Evolutionary conservation across 441 rosid genomes (phyloP).

Genomic region (Gossypium schwendimanii): DNA sequence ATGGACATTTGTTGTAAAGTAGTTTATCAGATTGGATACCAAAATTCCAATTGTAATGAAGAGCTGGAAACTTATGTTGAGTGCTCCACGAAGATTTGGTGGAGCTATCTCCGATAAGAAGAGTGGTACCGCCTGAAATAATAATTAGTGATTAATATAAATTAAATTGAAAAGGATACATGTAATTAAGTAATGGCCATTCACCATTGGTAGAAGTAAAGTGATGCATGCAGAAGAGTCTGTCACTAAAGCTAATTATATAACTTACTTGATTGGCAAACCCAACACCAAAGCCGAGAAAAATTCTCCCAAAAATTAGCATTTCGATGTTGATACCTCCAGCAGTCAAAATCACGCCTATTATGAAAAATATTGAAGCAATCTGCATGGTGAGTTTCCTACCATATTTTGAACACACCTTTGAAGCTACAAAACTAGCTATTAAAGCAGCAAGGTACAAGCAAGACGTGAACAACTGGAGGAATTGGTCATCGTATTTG

Average conservation of each 20-base stretch:
- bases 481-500: slow-evolving; percentile 40
- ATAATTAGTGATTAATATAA: too few species aligned
- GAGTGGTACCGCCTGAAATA: slow-evolving; percentile 49
- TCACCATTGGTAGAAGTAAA: too few species aligned
- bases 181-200: too few species aligned
- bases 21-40: slow-evolving; percentile 51
- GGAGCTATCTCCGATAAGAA: slow-evolving; percentile 66
- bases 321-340: slow-evolving; percentile 17
- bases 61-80: slow-evolving; percentile 59
- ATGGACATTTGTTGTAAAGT: slow-evolving; percentile 29
- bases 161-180: too few species aligned
- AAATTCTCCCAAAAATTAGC: slow-evolving; percentile 31
- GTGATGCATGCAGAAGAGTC: too few species aligned
- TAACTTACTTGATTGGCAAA: slow-evolving; percentile 36
- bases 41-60: slow-evolving; percentile 57
- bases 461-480: slow-evolving; percentile 56
- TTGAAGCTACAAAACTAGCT: slow-evolving; percentile 40
- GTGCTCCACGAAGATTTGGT: slow-evolving; percentile 49
- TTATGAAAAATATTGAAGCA: slow-evolving; percentile 28
- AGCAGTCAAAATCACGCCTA: slow-evolving; percentile 23
- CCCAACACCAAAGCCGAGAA: slow-evolving; percentile 36
- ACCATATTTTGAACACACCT: slow-evolving; percentile 24
- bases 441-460: slow-evolving; percentile 51
- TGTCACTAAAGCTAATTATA: too few species aligned
- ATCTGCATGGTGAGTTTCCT: slow-evolving; percentile 35